Conservation (phyloP, 805 yeast genomes). For the Nakazawaea ambrosiae region DNA sequence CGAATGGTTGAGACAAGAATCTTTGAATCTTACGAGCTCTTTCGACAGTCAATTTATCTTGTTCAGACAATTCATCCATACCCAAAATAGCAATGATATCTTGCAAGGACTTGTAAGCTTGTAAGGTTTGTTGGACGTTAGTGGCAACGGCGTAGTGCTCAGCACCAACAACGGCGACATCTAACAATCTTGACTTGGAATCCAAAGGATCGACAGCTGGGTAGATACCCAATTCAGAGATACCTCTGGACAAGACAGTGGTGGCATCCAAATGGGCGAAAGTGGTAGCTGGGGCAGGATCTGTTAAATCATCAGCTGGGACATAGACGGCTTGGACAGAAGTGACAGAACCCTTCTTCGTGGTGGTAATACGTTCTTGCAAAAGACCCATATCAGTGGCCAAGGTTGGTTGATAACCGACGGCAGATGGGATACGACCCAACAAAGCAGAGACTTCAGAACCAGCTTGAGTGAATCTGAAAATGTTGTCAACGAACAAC, state of each 20-base stretch:
- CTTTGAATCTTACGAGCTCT: constrained; percentile 99
- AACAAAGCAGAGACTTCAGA: constrained; percentile 99
- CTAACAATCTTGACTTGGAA: constrained; percentile 97
- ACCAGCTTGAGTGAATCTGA: constrained; percentile 99
- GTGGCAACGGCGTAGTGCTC: constrained; percentile 98
- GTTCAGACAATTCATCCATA: constrained; percentile 99
- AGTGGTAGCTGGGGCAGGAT: constrained; percentile 99
- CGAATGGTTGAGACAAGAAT: constrained; percentile 99
- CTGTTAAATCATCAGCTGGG: constrained; percentile 99
- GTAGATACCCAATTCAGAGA: constrained; percentile 99
- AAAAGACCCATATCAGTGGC: constrained; percentile 99
- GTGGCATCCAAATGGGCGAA: constrained; percentile 99
- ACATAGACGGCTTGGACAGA: constrained; percentile 99
- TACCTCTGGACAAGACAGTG: constrained; percentile 99
- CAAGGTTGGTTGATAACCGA: constrained; percentile 99
- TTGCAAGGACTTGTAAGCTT: constrained; percentile 99
- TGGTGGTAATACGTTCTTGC: constrained; percentile 99
- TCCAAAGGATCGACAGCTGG: constrained; percentile 99
- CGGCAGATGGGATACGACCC: constrained; percentile 99
- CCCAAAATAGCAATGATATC: constrained; percentile 99
- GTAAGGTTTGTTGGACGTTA: constrained; percentile 94
- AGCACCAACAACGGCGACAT: constrained; percentile 94
- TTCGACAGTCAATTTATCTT: constrained; percentile 98
- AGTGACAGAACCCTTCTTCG: constrained; percentile 99
- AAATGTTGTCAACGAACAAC: constrained; percentile 98